Evolutionary conservation across 345 rosid species (phyloP), one percentile per base, ranked within the genome.

Genomic region (Citrus australasica): DNA sequence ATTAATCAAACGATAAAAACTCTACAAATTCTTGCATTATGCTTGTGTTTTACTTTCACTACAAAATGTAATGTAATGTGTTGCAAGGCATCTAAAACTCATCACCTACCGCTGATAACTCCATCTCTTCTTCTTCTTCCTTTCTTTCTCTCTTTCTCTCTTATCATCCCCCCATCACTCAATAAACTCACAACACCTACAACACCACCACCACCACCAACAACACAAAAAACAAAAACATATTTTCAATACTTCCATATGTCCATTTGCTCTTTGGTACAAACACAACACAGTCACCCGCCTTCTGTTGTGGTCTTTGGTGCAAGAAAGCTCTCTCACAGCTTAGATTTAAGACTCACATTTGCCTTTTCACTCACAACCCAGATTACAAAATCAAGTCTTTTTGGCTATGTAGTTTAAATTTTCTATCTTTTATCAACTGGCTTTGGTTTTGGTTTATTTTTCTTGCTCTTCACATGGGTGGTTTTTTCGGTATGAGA

Each of bases 91-190:
- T 82, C 84, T 86, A 88, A 46, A 79, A 85, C 86, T 86, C 84
- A 81, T 82, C 89, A 94, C 95, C 98, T 80, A 92, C 87, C 90
- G 56, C 91, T 89, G 98, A 93, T 83, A 89, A 89, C 92, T 88
- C 93, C 94, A 82, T 82, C 75, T 78, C 90, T 84, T 86, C 92
- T 91, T 79, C 84, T 56, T 51, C 60, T 37, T 67, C 56, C 75
- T 75, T 37, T 30, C 51, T 25, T 25, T 25, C 27, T 25, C 27
- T 25, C 32, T 75, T 56, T 30, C 51, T 1, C 35, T 66, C 28
- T 35, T 80, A 27, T 82, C 65, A 64, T 71, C 68, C 79, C 68
- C 79, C 58, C 81, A 59, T 69, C 81, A 42, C 83, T 76, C 56
- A 48, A 17, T 25, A 75, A 58, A 40, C 40, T 1, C 79, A 3